Evolutionary conservation across 139 green algal genomes (phyloP), one percentile per base, ranked within the genome.

Genomic region (Tetraselmis striata): DNA sequence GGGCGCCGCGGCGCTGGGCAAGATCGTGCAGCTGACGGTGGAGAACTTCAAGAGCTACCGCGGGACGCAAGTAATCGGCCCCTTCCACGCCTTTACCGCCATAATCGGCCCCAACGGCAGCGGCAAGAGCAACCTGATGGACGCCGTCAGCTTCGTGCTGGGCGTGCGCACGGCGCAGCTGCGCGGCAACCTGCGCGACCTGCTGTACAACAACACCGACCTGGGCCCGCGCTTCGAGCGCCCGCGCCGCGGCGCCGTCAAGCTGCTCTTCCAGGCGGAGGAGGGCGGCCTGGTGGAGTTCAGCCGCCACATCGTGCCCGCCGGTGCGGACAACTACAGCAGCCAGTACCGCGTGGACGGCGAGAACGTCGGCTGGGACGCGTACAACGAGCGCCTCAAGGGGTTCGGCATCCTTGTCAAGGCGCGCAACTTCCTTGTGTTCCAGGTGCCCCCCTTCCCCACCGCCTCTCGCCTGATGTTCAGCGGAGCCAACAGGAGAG

Each of bases 71-170:
- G 75, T 84, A 1, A 97, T 99, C 29, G 96, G 96, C 1, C 96
- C 96, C 1, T 99, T 99, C 87, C 89, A 91, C 29, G 79, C 92
- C 30, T 98, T 99, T 84, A 99, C 95, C 30, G 94, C 95, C 1
- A 91, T 99, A 2, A 94, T 99, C 59, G 97, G 97, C 0, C 96
- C 97, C 5, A 97, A 94, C 88, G 97, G 97, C 58, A 92, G 88
- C 75, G 97, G 97, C 59, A 99, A 99, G 85, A 95, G 89, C 31
- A 99, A 99, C 84, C 86, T 99, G 0, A 99, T 99, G 96, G 97
- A 99, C 80, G 96, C 97, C 28, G 98, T 99, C 82, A 95, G 89
- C 86, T 99, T 99, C 87, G 97, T 99, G 27, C 90, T 99, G 77
- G 97, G 97, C 45, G 93, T 99, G 29, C 88, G 85, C 5, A 97